phyloP scores from a whole-genome alignment of 1,139 yeast species.

The Zygosaccharomyces pseudobailii region DNA sequence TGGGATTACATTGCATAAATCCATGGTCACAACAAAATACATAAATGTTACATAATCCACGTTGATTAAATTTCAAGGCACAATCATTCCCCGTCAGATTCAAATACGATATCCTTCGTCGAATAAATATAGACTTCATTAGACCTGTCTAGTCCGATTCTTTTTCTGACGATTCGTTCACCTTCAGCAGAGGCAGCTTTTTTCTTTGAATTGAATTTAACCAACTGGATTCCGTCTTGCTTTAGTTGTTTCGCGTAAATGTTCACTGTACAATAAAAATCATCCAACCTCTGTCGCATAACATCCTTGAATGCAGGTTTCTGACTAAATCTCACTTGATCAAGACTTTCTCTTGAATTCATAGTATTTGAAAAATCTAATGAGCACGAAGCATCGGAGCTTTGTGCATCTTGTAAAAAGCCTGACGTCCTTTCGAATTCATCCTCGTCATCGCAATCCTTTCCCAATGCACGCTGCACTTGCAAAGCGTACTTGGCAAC shows the following conservation, averaged over 20 bases:
- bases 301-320: conserved; percentile 15
- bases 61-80: background rate
- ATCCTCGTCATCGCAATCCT: conserved; percentile 4
- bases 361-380: background rate
- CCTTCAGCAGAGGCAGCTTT: conserved; percentile 15
- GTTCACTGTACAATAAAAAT: conserved; percentile 39
- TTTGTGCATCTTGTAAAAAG: conserved; percentile 1
- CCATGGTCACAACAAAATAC: too few relatives aligned
- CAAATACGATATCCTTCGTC: conserved; percentile 50
- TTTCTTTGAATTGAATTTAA: conserved; percentile 17
- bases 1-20: conserved; percentile 23
- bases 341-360: conserved; percentile 14
- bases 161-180: conserved; percentile 23
- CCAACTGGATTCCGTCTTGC: conserved; percentile 48
- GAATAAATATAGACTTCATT: conserved; percentile 51
- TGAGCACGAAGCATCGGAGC: background rate
- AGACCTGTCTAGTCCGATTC: conserved; percentile 28
- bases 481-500: conserved; percentile 30
- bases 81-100: conserved; percentile 28
- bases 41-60: too few relatives aligned
- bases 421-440: background rate
- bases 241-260: conserved; percentile 51
- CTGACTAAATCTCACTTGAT: conserved; percentile 19
- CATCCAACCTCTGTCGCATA: conserved; percentile 25
- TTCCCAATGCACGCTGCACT: conserved; percentile 23